These are phyloP conservation scores for Globisporangium carolinianum DNA, from an alignment of 352 stramenopile genomes.

Conservation along the genomic window DNA sequence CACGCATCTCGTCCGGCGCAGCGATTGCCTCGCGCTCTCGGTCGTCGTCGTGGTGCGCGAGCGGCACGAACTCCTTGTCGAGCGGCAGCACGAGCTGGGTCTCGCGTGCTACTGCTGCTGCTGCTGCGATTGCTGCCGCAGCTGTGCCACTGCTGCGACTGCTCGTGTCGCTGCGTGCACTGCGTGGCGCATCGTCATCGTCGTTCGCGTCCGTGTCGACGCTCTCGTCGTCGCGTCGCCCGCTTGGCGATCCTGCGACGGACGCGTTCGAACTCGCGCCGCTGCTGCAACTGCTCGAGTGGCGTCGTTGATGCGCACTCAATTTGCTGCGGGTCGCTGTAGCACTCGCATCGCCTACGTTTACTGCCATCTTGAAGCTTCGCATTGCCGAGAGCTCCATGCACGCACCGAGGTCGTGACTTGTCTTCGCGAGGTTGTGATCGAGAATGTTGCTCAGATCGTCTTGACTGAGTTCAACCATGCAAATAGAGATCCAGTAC, in stretches of 20 bases:
- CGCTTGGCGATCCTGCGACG: slow-evolving; percentile 4
- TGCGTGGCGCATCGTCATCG: slow-evolving; percentile 12
- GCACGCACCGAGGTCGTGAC: not conserved
- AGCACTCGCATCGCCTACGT: slow-evolving; percentile 9
- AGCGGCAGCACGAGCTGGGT: slow-evolving; percentile 29
- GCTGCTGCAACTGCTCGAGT: slow-evolving; percentile 7
- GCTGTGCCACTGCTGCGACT: slow-evolving; percentile 16
- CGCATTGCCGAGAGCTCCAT: slow-evolving; percentile 24
- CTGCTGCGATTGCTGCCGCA: slow-evolving; percentile 1
- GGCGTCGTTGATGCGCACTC: slow-evolving; percentile 12
- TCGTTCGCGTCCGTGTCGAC: slow-evolving; percentile 17
- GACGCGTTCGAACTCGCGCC: slow-evolving; percentile 5
- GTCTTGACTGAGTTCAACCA: not conserved
- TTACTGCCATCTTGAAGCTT: slow-evolving; percentile 22
- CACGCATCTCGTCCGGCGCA: slow-evolving; percentile 45
- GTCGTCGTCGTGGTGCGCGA: slow-evolving; percentile 15
- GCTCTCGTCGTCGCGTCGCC: slow-evolving; percentile 7
- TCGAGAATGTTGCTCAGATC: not conserved
- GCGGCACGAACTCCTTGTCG: slow-evolving; percentile 40
- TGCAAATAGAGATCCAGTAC: too few species aligned
- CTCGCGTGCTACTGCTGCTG: slow-evolving; percentile 14
- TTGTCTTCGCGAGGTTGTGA: not conserved
- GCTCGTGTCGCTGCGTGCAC: slow-evolving; percentile 16
- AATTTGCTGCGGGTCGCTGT: not conserved
- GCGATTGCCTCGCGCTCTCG: slow-evolving; percentile 18